These are phyloP conservation scores for Knufia fluminis DNA, from an alignment of 2,329 filamentous ascomycete species.

Conservation along the genomic window DNA sequence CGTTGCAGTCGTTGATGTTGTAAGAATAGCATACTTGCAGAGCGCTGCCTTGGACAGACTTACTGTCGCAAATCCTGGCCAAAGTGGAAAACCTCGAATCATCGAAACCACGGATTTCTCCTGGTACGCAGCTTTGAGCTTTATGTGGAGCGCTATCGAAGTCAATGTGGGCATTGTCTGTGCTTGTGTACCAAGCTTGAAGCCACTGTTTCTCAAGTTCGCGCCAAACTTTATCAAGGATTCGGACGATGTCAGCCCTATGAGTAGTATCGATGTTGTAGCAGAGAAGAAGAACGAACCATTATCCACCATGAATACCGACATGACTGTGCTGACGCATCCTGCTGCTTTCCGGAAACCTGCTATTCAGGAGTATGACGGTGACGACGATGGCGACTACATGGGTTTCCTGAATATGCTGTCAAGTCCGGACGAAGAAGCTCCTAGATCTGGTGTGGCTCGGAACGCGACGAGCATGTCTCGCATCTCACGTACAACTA, in stretches of 20 bases:
- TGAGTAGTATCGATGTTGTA: constrained; percentile 11
- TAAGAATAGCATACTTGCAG: constrained; percentile 84
- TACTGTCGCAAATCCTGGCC: constrained; percentile 24
- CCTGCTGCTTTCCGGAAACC: constrained; percentile 20
- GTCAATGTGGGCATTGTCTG: constrained; percentile 86
- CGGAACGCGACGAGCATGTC: constrained; percentile 10
- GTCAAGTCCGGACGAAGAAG: constrained; percentile 13
- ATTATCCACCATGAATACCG: constrained; percentile 8
- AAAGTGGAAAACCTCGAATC: constrained; percentile 14
- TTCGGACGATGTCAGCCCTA: constrained; percentile 24
- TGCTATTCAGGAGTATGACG: constrained; percentile 17
- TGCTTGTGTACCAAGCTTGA: constrained; percentile 84
- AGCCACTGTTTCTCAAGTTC: constrained; percentile 65
- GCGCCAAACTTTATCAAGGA: constrained; percentile 49
- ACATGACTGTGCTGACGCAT: constrained; percentile 20
- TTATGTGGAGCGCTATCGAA: constrained; percentile 92
- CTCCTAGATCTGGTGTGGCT: not conserved
- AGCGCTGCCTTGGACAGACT: constrained; percentile 49
- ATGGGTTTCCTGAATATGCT: constrained; percentile 25
- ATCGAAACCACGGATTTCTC: constrained; percentile 40
- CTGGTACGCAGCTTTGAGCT: constrained; percentile 71
- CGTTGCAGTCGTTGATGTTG: constrained; percentile 76
- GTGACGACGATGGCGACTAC: constrained; percentile 19
- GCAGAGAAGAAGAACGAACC: constrained; percentile 6
- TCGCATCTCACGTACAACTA: constrained; percentile 27